Conservation (phyloP, 176 grass and related monocot species). For the Secale cereale region DNA sequence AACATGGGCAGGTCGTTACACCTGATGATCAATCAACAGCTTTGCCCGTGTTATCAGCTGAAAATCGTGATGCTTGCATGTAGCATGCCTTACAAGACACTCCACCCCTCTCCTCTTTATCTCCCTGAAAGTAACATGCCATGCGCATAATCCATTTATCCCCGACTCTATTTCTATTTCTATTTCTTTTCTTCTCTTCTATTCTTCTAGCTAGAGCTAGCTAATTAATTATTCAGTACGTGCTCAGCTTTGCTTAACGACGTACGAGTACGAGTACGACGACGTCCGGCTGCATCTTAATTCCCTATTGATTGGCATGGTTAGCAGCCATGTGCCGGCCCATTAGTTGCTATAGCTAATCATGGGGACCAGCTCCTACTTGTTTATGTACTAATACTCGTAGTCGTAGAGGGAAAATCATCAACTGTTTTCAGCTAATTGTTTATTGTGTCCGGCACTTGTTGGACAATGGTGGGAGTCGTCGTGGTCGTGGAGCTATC, state of each 20-base stretch:
- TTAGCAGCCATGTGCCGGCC: neutral
- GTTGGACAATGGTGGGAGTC: neutral
- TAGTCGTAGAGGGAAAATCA: neutral
- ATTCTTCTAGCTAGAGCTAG: too few relatives aligned
- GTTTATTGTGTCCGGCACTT: neutral
- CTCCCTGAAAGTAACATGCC: neutral
- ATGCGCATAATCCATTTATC: constrained; percentile 3
- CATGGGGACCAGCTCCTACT: neutral
- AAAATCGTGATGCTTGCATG: constrained; percentile 17
- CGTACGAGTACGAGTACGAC: too few relatives aligned
- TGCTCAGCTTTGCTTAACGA: neutral
- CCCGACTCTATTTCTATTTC: neutral
- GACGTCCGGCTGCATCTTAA: neutral
- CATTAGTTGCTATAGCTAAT: constrained; percentile 17
- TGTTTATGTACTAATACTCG: neutral
- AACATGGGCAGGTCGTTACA: neutral
- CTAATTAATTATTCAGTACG: neutral
- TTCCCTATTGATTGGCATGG: neutral
- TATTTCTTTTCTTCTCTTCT: too few relatives aligned
- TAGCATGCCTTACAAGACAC: constrained; percentile 54
- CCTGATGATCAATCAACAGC: constrained; percentile 6
- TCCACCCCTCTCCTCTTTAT: neutral
- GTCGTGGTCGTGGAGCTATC: too few relatives aligned
- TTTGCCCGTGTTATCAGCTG: constrained; percentile 11
- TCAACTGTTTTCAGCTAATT: neutral